Percentiles rank a stretch among this genome's conserved stretches.
Conservation (phyloP, 805 yeast species). For the Kazachstania martiniae region DNA sequence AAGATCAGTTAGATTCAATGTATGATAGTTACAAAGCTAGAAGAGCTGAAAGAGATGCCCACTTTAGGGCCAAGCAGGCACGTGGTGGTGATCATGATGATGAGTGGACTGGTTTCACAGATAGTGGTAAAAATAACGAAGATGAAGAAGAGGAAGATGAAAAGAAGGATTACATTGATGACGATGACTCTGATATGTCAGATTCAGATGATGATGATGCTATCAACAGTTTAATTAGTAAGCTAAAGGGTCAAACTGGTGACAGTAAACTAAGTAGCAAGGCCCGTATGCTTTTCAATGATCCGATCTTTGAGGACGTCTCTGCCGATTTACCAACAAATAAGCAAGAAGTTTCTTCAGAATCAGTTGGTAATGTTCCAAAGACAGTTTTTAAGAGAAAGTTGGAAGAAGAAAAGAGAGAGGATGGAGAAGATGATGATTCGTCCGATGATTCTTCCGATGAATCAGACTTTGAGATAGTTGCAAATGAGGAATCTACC, state of each 20-base stretch:
- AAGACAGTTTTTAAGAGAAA: constrained; percentile 11
- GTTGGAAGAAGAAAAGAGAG: constrained; percentile 8
- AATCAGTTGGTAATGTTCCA: constrained; percentile 13
- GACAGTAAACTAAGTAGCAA: constrained; percentile 29
- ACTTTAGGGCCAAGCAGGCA: constrained; percentile 53
- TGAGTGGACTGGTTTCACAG: constrained; percentile 66
- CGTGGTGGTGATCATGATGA: constrained; percentile 71
- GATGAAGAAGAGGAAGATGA: constrained; percentile 30
- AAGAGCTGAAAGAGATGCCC: constrained; percentile 59
- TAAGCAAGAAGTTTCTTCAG: constrained; percentile 8
- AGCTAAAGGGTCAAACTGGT: constrained; percentile 38
- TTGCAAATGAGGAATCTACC: constrained; percentile 32
- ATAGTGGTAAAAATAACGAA: constrained; percentile 31
- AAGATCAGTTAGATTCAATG: constrained; percentile 75
- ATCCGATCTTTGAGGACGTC: constrained; percentile 43
- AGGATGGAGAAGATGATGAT: constrained; percentile 10
- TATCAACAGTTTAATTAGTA: constrained; percentile 47
- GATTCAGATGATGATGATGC: constrained; percentile 69
- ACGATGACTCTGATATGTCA: constrained; percentile 32
- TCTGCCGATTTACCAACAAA: constrained; percentile 28
- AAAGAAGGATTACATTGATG: constrained; percentile 34
- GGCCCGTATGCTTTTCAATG: constrained; percentile 38
- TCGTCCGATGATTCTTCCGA: constrained; percentile 15
- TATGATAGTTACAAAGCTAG: constrained; percentile 59
- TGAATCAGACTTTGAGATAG: constrained; percentile 36